These are phyloP conservation scores for Triticum urartu DNA, from an alignment of 176 grass and related monocot species.

Conservation along the genomic window DNA sequence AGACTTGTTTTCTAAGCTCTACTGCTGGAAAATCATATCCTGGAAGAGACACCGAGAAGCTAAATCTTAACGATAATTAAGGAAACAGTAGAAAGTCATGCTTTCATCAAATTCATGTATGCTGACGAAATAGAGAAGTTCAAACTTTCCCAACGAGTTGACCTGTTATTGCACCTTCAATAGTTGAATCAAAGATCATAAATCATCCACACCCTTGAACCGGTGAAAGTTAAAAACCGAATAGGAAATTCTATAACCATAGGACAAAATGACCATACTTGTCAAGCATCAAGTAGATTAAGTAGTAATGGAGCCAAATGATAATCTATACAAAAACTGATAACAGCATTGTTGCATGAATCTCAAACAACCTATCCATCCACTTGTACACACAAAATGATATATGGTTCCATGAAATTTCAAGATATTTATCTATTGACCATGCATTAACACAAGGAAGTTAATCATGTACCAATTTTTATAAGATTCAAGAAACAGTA, in stretches of 20 bases:
- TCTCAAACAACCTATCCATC: not conserved
- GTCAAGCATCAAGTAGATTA: slow-evolving; percentile 1
- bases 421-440: not conserved
- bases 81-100: not conserved
- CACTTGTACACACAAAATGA: not conserved
- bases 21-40: not conserved
- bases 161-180: not conserved
- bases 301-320: not conserved
- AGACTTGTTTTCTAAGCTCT: not conserved
- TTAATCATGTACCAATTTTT: not conserved
- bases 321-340: not conserved
- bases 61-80: not conserved
- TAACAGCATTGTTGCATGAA: not conserved
- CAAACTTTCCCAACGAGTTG: not conserved
- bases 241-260: not conserved
- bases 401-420: not conserved
- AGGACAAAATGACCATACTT: not conserved
- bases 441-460: not conserved
- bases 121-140: not conserved
- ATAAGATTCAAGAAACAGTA: slow-evolving; percentile 14
- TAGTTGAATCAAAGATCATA: not conserved
- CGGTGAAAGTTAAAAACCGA: not conserved
- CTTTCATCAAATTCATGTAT: not conserved
- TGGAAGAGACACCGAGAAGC: not conserved
- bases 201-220: not conserved